These are phyloP conservation scores for Escallonia rubra DNA, from an alignment of 129 eudicot species.

Conservation along the genomic window DNA sequence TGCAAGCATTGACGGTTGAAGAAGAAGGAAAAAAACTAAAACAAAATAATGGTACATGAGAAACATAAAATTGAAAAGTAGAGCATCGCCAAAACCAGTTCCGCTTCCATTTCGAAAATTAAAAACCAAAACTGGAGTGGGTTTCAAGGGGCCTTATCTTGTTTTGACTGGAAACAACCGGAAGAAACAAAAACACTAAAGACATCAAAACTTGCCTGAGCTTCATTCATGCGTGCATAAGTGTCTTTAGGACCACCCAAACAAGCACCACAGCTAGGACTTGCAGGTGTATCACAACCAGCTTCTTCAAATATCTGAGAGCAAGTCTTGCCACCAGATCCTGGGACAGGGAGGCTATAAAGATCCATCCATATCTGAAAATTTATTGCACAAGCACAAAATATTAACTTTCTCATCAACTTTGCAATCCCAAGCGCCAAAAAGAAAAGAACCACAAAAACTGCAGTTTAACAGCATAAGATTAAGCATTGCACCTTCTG, in stretches of 20 bases:
- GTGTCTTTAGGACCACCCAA: constrained; percentile 96
- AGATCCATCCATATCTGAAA: constrained; percentile 94
- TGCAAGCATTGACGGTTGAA: no score
- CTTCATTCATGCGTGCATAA: constrained; percentile 94
- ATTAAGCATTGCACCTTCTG: constrained; percentile 58
- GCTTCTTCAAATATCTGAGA: constrained; percentile 97
- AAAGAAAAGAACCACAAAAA: background rate
- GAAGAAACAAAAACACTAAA: no score
- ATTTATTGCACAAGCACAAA: no score
- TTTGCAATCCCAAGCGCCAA: background rate
- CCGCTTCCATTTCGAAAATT: no score
- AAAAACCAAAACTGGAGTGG: no score
- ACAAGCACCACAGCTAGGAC: constrained; percentile 98
- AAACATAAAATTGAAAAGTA: no score
- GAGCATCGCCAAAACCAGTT: no score
- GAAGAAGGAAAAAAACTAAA: no score
- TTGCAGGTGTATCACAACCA: constrained; percentile 92
- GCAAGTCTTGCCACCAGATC: constrained; percentile 96
- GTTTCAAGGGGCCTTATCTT: no score
- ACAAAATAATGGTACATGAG: no score
- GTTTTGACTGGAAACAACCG: no score
- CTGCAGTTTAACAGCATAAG: background rate
- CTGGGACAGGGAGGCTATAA: constrained; percentile 91
- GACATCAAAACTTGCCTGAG: constrained; percentile 53
- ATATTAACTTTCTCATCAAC: background rate